These are phyloP conservation scores for Scenedesmus sp. DNA, from an alignment of 163 green algal species.

Conservation along the genomic window DNA sequence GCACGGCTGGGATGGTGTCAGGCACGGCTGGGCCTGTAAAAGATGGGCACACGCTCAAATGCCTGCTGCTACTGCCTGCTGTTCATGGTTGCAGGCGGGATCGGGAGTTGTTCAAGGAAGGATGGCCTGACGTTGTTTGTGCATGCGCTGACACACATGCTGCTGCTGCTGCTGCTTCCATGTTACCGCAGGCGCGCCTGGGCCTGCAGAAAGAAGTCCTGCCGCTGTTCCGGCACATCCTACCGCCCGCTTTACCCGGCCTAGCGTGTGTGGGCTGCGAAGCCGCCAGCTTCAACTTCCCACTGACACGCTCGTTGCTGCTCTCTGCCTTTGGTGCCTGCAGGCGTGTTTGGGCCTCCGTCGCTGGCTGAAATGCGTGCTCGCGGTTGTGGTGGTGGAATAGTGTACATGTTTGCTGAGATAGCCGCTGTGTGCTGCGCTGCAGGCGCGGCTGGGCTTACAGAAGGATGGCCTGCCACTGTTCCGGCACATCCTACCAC, in stretches of 20 bases:
- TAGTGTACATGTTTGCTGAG: background rate
- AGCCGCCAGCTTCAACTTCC: constrained; percentile 59
- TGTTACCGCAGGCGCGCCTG: constrained; percentile 28
- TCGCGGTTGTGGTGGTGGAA: no score
- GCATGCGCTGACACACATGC: background rate
- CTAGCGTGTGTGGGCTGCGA: constrained; percentile 61
- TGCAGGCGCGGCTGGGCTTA: constrained; percentile 47
- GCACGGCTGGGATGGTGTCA: no score
- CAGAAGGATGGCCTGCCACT: constrained; percentile 61
- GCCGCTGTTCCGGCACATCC: constrained; percentile 60
- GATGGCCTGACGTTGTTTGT: no score
- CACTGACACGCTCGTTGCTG: constrained; percentile 39
- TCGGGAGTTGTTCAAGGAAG: no score
- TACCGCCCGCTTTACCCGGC: constrained; percentile 44
- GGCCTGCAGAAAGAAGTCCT: constrained; percentile 58
- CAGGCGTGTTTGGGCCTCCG: background rate
- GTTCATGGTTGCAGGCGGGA: no score
- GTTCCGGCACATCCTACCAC: constrained; percentile 58
- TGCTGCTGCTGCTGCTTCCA: constrained; percentile 33
- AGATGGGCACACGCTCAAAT: no score
- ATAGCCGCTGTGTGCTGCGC: constrained; percentile 3
- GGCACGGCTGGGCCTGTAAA: no score
- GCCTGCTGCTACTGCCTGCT: no score
- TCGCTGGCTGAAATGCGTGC: background rate
- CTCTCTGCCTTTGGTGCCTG: background rate